Percentiles rank a stretch among this genome's conserved stretches.
These are phyloP conservation scores for Begonia masoniana DNA, from an alignment of 306 rosid species.

Conservation along the genomic window DNA sequence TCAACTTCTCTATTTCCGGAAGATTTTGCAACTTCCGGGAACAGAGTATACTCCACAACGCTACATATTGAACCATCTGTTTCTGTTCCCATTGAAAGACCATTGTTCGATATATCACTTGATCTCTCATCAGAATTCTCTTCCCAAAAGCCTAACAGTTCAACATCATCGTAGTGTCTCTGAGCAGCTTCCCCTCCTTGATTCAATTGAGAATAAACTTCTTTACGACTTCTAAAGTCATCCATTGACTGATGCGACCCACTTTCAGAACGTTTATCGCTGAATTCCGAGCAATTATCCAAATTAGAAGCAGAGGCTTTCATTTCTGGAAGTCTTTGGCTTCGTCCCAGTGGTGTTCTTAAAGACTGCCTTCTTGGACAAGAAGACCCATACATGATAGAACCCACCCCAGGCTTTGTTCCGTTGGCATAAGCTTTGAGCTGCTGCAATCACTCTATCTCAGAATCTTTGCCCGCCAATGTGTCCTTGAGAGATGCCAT, in stretches of 20 bases:
- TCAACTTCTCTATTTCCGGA: conserved; percentile 26
- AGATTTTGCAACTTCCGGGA: conserved; percentile 68
- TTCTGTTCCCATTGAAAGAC: conserved; percentile 98
- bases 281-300: conserved; percentile 64
- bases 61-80: conserved; percentile 87
- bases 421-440: conserved; percentile 48
- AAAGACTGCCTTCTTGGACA: conserved; percentile 62
- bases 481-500: conserved; percentile 63
- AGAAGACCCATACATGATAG: conserved; percentile 36
- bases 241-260: conserved; percentile 67
- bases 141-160: conserved; percentile 75
- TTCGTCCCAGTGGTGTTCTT: conserved; percentile 35
- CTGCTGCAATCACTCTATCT: conserved; percentile 59
- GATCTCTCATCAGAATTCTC: conserved; percentile 90
- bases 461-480: conserved; percentile 62
- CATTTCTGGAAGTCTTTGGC: conserved; percentile 25
- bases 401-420: conserved; percentile 24
- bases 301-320: conserved; percentile 39
- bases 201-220: conserved; percentile 26
- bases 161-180: conserved; percentile 54
- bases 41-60: conserved; percentile 85
- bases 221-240: conserved; percentile 43
- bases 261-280: conserved; percentile 73
- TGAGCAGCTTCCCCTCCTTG: conserved; percentile 30
- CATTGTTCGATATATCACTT: conserved; percentile 98